Percentiles rank a stretch among this genome's conserved stretches.
These are phyloP conservation scores for Cardamine occulta DNA, from an alignment of 345 rosid species.

Conservation along the genomic window DNA sequence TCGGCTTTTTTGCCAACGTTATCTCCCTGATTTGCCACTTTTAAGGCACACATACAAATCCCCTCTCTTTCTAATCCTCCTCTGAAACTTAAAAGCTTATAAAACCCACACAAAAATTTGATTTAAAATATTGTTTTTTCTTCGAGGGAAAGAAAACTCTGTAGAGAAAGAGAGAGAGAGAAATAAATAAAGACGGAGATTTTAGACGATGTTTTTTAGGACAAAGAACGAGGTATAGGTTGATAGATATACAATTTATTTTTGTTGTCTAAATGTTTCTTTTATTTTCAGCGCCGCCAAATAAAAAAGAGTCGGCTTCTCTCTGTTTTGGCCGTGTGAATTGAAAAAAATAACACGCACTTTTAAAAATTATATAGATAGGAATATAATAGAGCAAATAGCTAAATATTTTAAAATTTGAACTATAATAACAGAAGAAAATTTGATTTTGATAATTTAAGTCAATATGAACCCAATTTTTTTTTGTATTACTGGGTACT, in stretches of 20 bases:
- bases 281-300: constrained; percentile 42
- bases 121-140: constrained; percentile 25
- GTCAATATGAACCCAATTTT: constrained; percentile 6
- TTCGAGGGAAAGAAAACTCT: constrained; percentile 47
- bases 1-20: constrained; percentile 38
- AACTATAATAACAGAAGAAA: constrained; percentile 18
- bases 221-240: constrained; percentile 31
- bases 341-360: not conserved
- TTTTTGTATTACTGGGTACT: not conserved
- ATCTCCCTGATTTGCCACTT: constrained; percentile 48
- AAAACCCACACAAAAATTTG: not conserved
- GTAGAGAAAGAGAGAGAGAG: constrained; percentile 27
- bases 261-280: not conserved
- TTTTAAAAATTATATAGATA: not conserved
- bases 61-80: not conserved
- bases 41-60: constrained; percentile 41
- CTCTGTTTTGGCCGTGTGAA: constrained; percentile 37
- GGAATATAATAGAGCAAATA: not conserved
- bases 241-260: constrained; percentile 32
- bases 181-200: constrained; percentile 26
- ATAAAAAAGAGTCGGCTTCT: constrained; percentile 29
- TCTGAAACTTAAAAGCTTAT: constrained; percentile 22
- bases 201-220: constrained; percentile 24
- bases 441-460: constrained; percentile 31
- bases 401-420: not conserved